A percentile compares a stretch with the other conserved stretches of the same genome.
Evolutionary conservation across 345 rosid genomes (phyloP).

Genomic region (Eucalyptus guilfoylei): DNA sequence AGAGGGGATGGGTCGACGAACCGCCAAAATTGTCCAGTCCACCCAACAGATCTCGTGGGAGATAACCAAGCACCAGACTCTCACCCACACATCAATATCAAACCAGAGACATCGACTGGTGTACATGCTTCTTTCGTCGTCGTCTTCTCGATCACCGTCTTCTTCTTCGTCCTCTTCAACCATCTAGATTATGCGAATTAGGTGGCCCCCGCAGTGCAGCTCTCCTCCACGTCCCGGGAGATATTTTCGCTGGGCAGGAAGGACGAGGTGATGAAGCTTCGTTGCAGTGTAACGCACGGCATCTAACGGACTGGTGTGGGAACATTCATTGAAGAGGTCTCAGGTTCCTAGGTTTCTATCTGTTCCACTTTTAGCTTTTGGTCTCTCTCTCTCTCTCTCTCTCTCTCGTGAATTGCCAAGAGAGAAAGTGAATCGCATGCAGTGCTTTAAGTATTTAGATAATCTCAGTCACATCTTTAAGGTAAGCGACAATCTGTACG

Average conservation of each 20-base stretch:
- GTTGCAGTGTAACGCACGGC: not conserved
- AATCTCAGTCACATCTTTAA: not conserved
- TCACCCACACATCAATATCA: not conserved
- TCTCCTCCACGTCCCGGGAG: not conserved
- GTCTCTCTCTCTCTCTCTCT: not conserved
- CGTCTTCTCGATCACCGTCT: not conserved
- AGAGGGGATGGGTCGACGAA: conserved; percentile 36
- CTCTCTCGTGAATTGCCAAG: not conserved
- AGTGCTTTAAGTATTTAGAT: not conserved
- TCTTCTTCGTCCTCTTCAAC: not conserved
- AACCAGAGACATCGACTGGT: not conserved
- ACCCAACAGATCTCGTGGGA: conserved; percentile 25
- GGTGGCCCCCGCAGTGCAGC: not conserved
- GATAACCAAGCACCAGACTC: not conserved
- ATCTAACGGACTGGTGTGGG: not conserved
- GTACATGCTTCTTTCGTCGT: not conserved
- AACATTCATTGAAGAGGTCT: not conserved
- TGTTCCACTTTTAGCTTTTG: not conserved
- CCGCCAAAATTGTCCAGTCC: conserved; percentile 70
- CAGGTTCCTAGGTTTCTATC: not conserved
- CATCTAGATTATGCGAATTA: not conserved
- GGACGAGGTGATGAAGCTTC: not conserved
- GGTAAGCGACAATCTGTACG: not conserved
- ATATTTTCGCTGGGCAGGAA: not conserved
- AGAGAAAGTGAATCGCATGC: not conserved